Conservation (phyloP, 495 filamentous ascomycete genomes). For the Aspergillus olivimuriae region DNA sequence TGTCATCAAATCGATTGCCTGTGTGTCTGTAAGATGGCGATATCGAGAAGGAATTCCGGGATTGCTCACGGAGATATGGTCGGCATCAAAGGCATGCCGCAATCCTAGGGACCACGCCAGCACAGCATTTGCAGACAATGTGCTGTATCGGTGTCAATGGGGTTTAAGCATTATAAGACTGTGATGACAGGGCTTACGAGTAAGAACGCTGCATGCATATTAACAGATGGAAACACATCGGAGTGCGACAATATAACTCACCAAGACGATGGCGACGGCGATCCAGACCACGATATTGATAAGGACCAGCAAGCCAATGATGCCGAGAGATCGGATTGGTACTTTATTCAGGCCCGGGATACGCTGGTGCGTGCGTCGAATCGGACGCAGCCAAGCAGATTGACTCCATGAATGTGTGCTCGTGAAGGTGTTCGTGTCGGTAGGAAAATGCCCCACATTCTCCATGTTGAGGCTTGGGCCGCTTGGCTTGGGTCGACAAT, state of each 20-base stretch:
- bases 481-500: background rate
- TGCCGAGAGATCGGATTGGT: slow-evolving; percentile 57
- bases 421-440: background rate
- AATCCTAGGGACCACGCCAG: slow-evolving; percentile 86
- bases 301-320: slow-evolving; percentile 59
- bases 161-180: background rate
- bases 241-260: too few species aligned
- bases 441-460: background rate
- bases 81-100: slow-evolving; percentile 90
- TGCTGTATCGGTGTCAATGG: slow-evolving; percentile 29
- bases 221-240: background rate
- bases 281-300: slow-evolving; percentile 71
- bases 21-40: background rate
- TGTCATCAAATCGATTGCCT: slow-evolving; percentile 97
- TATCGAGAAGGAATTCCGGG: background rate
- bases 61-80: slow-evolving; percentile 71
- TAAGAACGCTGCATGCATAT: slow-evolving; percentile 24
- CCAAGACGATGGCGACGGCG: slow-evolving; percentile 62
- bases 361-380: slow-evolving; percentile 31
- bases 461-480: too few species aligned
- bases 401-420: background rate
- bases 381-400: background rate
- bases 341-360: slow-evolving; percentile 49
- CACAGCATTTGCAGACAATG: slow-evolving; percentile 72
- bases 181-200: slow-evolving; percentile 21